Percentiles rank a stretch among this genome's conserved stretches.
These are phyloP conservation scores for Phytopythium helicoides DNA, from an alignment of 352 stramenopile genomes.

Conservation along the genomic window DNA sequence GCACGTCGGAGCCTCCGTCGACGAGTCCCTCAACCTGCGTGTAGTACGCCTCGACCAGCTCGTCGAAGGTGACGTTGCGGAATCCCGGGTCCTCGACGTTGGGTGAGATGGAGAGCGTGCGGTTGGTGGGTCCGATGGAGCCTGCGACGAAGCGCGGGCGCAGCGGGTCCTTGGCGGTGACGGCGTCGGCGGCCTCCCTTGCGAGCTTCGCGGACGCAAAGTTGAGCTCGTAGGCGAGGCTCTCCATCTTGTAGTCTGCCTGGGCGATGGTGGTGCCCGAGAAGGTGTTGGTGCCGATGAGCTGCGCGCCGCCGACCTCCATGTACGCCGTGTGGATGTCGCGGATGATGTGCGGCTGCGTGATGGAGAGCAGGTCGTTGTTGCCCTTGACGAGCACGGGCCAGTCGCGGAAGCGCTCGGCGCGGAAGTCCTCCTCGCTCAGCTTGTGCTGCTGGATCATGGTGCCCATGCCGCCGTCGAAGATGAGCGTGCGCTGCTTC, in stretches of 20 bases:
- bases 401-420: slow-evolving; percentile 93
- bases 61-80: slow-evolving; percentile 97
- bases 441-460: slow-evolving; percentile 96
- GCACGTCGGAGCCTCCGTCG: slow-evolving; percentile 94
- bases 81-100: slow-evolving; percentile 93
- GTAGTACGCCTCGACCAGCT: slow-evolving; percentile 96
- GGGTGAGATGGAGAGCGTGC: slow-evolving; percentile 95
- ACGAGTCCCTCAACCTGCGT: slow-evolving; percentile 93
- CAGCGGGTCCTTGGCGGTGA: slow-evolving; percentile 91
- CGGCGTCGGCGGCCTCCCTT: slow-evolving; percentile 91
- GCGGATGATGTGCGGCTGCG: slow-evolving; percentile 94
- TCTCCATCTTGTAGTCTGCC: slow-evolving; percentile 97
- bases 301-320: slow-evolving; percentile 87
- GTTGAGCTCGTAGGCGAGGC: slow-evolving; percentile 96
- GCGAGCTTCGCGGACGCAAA: slow-evolving; percentile 91
- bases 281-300: slow-evolving; percentile 98
- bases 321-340: slow-evolving; percentile 96
- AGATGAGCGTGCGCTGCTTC: slow-evolving; percentile 90
- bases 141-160: slow-evolving; percentile 94
- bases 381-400: slow-evolving; percentile 94
- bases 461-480: slow-evolving; percentile 97
- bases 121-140: slow-evolving; percentile 95
- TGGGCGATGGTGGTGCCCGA: slow-evolving; percentile 95
- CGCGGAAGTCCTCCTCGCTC: slow-evolving; percentile 94
- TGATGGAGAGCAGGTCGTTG: slow-evolving; percentile 97